Evolutionary conservation across 2,329 filamentous ascomycete species (phyloP), one percentile per base, ranked within the genome.

Genomic region (Sporothrix euskadiensis): DNA sequence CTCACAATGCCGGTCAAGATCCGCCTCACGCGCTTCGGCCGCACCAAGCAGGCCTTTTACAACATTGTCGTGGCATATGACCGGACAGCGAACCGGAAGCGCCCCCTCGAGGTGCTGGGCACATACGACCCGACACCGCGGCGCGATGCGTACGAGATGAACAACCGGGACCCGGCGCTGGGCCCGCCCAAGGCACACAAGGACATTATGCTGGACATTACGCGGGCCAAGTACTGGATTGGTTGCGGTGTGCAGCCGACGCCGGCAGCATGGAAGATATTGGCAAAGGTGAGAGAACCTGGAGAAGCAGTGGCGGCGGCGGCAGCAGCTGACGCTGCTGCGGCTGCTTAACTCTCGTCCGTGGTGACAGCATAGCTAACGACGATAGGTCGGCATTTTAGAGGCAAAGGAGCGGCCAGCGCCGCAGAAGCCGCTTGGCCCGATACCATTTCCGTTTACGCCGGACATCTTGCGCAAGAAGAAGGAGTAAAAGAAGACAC

Each of bases 61-160:
- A 99, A 99, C 85, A 98, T 99, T 76, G 94, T 98, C 77, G 93
- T 99, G 76, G 89, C 94, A 19, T 95, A 98, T 80, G 94, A 94
- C 5, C 63, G 57, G 16, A 93, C 94, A 57, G 94, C 96, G 52
- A 90, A 94, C 78, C 93, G 95, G 84, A 92, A 90, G 78, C 92
- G 92, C 79, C 96, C 96, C 6, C 89, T 99, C 82, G 96, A 99
- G 85, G 96, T 99, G 75, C 91, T 99, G 77, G 92, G 90, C 77
- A 92, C 90, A 61, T 92, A 92, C 83, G 89, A 92, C 79, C 90
- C 90, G 0, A 84, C 90, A 22, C 90, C 90, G 35, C 90, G 88
- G 79, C 81, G 84, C 35, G 87, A 90, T 76, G 86, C 88, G 1
- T 87, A 88, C 56, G 71, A 73, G 71, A 16, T 39, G 54, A 16